Base-by-base conservation (phyloP, 495 filamentous ascomycete genomes). In the Mycothermus thermophilus region DNA sequence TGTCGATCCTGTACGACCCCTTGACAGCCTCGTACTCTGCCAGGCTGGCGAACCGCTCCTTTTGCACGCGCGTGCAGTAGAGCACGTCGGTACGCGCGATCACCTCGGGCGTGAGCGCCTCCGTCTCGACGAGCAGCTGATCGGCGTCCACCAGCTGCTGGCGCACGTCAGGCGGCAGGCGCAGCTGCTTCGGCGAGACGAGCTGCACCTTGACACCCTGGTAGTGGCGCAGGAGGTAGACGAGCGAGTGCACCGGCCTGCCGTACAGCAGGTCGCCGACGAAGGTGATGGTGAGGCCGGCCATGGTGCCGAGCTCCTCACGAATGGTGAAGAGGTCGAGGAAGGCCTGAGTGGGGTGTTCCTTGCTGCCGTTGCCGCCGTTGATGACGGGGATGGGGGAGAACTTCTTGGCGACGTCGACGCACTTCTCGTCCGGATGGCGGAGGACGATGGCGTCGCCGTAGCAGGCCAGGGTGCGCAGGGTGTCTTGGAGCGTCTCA, bases 321-420 rank as follows among this genome's bases (percentile, higher is more conserved):
- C 92, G 79, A 56, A 97, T 95, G 24, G 90, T 97, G 69, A 93
- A 96, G 43, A 97, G 74, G 50, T 97, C 90, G n/a, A 95, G 70
- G 75, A 97, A 86, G 4, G 90, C 90, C 60, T 97, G 90, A 0
- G 92, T 96, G 3, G 90, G 90, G 58, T 97, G 90, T 63, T 97
- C 90, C 44, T 81, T 71, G 56, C 78, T 80, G 38, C 90, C 90
- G 53, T 96, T 97, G 30, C 90, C 90, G 44, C 84, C 90, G 52
- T 97, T 97, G 64, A 97, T 86, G 51, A 97, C 74, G 2, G 90
- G 90, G 1, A 93, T 83, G 17, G 75, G 74, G 25, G 82, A 83
- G 62, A 75, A 93, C 56, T 84, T 83, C 47, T 76, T 79, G 7
- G 90, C 92, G 24, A 76, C 69, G 22, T 78, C 75, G 14, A 81